Base-by-base conservation (phyloP, 2,329 filamentous ascomycete species). In the Colletotrichum scovillei region DNA sequence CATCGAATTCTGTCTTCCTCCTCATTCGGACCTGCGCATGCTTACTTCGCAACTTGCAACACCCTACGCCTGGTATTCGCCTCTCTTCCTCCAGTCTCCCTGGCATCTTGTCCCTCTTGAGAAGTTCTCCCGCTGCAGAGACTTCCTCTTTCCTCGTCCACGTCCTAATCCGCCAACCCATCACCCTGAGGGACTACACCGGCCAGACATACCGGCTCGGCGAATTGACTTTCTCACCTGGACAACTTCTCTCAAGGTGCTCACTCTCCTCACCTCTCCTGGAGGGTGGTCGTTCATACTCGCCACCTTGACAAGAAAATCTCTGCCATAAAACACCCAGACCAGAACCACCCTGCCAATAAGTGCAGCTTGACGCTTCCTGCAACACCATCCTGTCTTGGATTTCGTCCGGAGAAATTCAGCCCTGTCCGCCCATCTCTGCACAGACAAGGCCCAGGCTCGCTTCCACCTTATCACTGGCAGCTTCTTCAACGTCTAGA, bases 221-320 rank as follows among this genome's bases (percentile, higher is more conserved):
- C 49, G 46, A 56, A 9, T 69, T 49, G 24, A 8, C 5, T 32
- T 38, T 3, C 46, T 22, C 52, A 19, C 46, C 55, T 8, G 5
- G 4, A 28, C 26, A 16, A 12, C 42, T 63, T 30, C 67, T 73
- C 67, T 70, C 70, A 73, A 73, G 70, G 70, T 70, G 67, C 67
- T 60, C 67, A 65, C 35, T 28, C 42, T 58, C 55, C 28, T 32
- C 16, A 24, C 19, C 19, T 28, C 6, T 56, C 4, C 22, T 26
- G 11, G 5, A 42, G 6, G 42, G 5, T 35, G 28, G 19, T 35
- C 35, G n/a, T 7, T 57, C 5, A n/a, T 3, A 28, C 57, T 26
- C 19, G 58, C 38, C 35, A 8, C 24, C 38, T 58, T 8, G 22
- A 22, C 35, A 16, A 8, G 24, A 63, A 59, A 22, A 4, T 16